Conservation (phyloP, 2,329 filamentous ascomycete genomes). For the Aspergillus sp. region DNA sequence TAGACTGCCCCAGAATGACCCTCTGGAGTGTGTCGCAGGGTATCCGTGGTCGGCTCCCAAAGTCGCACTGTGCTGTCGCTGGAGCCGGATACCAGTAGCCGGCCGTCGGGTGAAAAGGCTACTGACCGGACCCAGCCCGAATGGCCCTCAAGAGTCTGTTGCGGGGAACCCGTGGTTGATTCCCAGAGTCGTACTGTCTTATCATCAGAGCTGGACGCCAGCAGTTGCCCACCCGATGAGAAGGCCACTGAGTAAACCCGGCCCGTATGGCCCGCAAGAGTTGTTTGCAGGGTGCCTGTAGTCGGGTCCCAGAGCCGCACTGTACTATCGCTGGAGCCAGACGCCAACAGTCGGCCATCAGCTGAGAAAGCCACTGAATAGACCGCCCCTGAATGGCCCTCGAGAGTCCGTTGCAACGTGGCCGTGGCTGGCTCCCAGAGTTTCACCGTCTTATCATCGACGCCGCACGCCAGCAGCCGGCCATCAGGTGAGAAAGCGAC, state of each 20-base stretch:
- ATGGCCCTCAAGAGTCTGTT: constrained; percentile 12
- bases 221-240: not conserved
- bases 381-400: too few relatives aligned
- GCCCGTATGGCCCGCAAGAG: not conserved
- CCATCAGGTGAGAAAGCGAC: too few relatives aligned
- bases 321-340: too few relatives aligned
- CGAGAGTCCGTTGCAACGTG: too few relatives aligned
- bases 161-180: constrained; percentile 7
- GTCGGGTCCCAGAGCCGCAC: too few relatives aligned
- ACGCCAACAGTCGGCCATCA: too few relatives aligned
- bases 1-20: constrained; percentile 10
- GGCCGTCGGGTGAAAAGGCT: constrained; percentile 19
- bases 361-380: too few relatives aligned
- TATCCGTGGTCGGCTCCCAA: constrained; percentile 11
- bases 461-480: too few relatives aligned
- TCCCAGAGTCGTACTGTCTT: constrained; percentile 11
- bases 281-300: too few relatives aligned
- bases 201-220: not conserved
- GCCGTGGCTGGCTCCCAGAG: too few relatives aligned
- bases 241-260: not conserved
- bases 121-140: constrained; percentile 7
- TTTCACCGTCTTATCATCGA: too few relatives aligned
- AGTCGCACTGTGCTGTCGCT: constrained; percentile 12
- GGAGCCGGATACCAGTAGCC: constrained; percentile 17
- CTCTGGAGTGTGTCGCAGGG: constrained; percentile 7